Evolutionary conservation across 805 yeast genomes (phyloP).

Genomic region (Wickerhamiella kazuoi): DNA sequence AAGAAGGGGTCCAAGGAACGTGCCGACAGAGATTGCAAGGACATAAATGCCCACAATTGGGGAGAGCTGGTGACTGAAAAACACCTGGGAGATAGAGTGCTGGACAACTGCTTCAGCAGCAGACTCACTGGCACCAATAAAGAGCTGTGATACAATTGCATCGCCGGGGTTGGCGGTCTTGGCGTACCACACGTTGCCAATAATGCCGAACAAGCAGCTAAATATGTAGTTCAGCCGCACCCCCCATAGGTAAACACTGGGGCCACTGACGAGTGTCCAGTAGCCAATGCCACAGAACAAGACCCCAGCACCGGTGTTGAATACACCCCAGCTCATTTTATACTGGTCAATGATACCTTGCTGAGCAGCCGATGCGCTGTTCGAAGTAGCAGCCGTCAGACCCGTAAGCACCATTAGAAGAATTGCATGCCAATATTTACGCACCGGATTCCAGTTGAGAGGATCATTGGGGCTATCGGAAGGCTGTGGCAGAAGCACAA

Average conservation of each 20-base stretch:
- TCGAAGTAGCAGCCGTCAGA: conserved; percentile 36
- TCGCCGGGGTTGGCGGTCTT: conserved; percentile 35
- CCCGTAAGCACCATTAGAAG: conserved; percentile 26
- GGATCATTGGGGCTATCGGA: conserved; percentile 56
- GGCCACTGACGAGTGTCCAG: conserved; percentile 46
- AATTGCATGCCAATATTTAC: conserved; percentile 32
- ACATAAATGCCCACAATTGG: conserved; percentile 56
- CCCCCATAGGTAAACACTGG: conserved; percentile 52
- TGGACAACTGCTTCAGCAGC: conserved; percentile 61
- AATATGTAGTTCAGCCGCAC: conserved; percentile 45
- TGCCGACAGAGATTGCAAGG: conserved; percentile 56
- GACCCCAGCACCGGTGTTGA: conserved; percentile 73
- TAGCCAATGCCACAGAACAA: conserved; percentile 52
- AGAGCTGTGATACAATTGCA: conserved; percentile 60
- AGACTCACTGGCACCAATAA: conserved; percentile 70
- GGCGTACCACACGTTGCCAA: conserved; percentile 61
- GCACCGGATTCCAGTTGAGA: conserved; percentile 36
- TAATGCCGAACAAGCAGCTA: conserved; percentile 40
- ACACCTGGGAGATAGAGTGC: conserved; percentile 50
- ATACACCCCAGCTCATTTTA: conserved; percentile 44
- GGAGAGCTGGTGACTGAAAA: conserved; percentile 62
- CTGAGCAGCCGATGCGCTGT: conserved; percentile 57
- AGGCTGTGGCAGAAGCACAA: conserved; percentile 48
- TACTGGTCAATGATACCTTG: conserved; percentile 45
- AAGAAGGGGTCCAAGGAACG: conserved; percentile 61